phyloP scores from a whole-genome alignment of 306 rosid genomes.

The Quercus robur region DNA sequence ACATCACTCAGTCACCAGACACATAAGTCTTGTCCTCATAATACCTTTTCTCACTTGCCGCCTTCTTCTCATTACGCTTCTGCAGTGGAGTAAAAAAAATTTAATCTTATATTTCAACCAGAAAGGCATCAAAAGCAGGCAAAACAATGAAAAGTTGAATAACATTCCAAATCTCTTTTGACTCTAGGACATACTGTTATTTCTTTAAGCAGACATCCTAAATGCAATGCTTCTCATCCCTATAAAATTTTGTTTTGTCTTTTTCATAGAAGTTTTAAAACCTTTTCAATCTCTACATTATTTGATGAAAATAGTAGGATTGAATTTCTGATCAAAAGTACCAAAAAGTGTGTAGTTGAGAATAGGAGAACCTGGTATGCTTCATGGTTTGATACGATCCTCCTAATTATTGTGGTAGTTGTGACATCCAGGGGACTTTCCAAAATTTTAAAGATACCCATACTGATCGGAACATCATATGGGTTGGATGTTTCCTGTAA shows the following conservation, averaged over 20 bases:
- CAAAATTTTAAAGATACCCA: constrained; percentile 79
- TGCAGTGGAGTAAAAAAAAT: constrained; percentile 24
- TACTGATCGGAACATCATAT: constrained; percentile 79
- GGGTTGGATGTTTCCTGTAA: constrained; percentile 73
- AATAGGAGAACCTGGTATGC: constrained; percentile 70
- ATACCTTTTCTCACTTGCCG: constrained; percentile 79
- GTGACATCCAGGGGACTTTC: constrained; percentile 78
- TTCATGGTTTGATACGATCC: constrained; percentile 87
- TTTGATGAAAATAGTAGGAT: not conserved
- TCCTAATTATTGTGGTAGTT: constrained; percentile 82
- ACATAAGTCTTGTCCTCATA: constrained; percentile 64
- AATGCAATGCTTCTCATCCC: not conserved
- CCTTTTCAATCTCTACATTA: not conserved
- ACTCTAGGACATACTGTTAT: not conserved
- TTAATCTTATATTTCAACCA: not conserved
- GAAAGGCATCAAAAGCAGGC: not conserved
- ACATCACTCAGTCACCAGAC: constrained; percentile 59
- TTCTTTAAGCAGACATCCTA: not conserved
- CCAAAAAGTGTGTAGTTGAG: not conserved
- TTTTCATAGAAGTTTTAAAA: not conserved
- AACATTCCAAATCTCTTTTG: not conserved
- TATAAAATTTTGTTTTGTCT: not conserved
- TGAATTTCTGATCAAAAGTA: not conserved
- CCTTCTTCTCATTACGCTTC: constrained; percentile 89
- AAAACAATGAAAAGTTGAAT: not conserved